Percentiles rank a stretch among this genome's conserved stretches.
Evolutionary conservation across 495 filamentous ascomycete genomes (phyloP).

Genomic region (Xylaria flabelliformis): DNA sequence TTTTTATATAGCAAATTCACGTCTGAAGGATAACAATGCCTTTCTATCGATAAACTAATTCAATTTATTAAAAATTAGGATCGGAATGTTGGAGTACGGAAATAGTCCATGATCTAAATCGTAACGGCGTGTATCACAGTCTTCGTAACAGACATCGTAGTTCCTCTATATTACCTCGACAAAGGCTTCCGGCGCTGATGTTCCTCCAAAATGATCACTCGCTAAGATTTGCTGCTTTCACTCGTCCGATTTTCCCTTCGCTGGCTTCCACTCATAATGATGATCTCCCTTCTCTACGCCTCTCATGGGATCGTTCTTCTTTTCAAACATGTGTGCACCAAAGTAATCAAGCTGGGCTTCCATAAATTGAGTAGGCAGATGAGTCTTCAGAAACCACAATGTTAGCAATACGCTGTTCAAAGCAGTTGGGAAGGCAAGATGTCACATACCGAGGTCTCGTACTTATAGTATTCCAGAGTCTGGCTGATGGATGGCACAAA

Average conservation of each 20-base stretch:
- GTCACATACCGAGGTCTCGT: constrained; percentile 51
- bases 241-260: constrained; percentile 31
- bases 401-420: not conserved
- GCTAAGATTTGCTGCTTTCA: not conserved
- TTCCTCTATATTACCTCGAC: not conserved
- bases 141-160: not conserved
- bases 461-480: constrained; percentile 75
- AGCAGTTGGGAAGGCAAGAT: not conserved
- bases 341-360: constrained; percentile 81
- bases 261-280: constrained; percentile 65
- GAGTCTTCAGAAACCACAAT: constrained; percentile 31
- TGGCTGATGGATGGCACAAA: constrained; percentile 69
- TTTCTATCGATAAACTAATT: not conserved
- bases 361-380: constrained; percentile 72
- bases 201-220: not conserved
- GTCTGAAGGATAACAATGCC: not conserved
- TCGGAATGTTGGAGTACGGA: not conserved
- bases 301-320: constrained; percentile 54
- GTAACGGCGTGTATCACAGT: not conserved
- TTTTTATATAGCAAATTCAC: not conserved
- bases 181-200: not conserved
- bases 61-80: too few species aligned
- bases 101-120: not conserved
- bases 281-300: constrained; percentile 56
- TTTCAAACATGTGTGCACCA: constrained; percentile 73